phyloP scores from a whole-genome alignment of 371 early-diverging fungal genomes.

The Choanephora cucurbitarum region DNA sequence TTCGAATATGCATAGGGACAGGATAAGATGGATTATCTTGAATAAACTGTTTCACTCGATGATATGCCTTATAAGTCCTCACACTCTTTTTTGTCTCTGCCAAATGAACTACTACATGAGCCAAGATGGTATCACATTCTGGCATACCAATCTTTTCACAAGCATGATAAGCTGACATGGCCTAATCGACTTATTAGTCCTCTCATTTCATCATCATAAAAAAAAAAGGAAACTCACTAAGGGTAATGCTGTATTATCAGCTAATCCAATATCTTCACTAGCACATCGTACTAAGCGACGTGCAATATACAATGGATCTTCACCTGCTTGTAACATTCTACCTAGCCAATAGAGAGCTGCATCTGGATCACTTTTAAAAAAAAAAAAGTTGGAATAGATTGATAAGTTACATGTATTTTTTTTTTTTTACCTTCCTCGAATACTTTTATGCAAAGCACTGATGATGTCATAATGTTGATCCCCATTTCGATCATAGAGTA shows the following conservation, averaged over 20 bases:
- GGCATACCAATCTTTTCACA: conserved; percentile 90
- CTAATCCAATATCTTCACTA: conserved; percentile 89
- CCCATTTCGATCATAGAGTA: conserved; percentile 79
- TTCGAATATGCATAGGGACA: conserved; percentile 85
- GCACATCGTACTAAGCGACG: conserved; percentile 77
- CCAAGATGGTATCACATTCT: conserved; percentile 84
- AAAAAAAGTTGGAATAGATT: background rate
- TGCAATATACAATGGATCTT: conserved; percentile 87
- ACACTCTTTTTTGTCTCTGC: conserved; percentile 84
- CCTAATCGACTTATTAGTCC: too few relatives aligned
- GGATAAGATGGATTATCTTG: conserved; percentile 66
- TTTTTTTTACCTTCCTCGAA: conserved; percentile 64
- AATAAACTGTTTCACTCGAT: conserved; percentile 58
- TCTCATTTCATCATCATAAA: too few relatives aligned
- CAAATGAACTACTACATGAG: conserved; percentile 78
- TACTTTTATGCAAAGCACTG: conserved; percentile 85
- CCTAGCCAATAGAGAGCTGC: conserved; percentile 89
- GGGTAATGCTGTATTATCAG: conserved; percentile 75
- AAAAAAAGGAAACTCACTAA: conserved; percentile 44
- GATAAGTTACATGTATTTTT: background rate
- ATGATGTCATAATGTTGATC: conserved; percentile 91
- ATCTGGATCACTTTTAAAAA: conserved; percentile 73
- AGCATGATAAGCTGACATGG: conserved; percentile 77
- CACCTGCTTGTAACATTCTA: conserved; percentile 87
- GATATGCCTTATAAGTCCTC: conserved; percentile 75